Conservation (phyloP, 1,284 basidiomycete species). For the Marasmius fiardii region DNA sequence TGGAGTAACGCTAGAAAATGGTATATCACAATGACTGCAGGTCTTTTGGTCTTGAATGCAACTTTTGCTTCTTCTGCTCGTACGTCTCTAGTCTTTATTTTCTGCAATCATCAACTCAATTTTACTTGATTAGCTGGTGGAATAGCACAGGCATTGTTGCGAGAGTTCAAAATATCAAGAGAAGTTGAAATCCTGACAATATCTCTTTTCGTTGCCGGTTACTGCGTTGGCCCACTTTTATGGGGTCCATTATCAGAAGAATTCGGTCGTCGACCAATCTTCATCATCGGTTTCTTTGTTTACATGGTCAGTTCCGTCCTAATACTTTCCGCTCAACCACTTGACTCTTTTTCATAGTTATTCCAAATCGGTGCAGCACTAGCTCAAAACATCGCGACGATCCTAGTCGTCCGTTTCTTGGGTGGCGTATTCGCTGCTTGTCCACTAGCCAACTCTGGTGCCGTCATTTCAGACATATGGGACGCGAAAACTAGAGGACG, state of each 20-base stretch:
- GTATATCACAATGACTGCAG: conserved; percentile 56
- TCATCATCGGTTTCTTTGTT: conserved; percentile 62
- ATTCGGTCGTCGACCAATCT: conserved; percentile 62
- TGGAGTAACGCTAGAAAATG: conserved; percentile 41
- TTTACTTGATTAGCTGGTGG: conserved; percentile 35
- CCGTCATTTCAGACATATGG: conserved; percentile 64
- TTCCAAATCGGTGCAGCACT: conserved; percentile 66
- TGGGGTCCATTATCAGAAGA: conserved; percentile 53
- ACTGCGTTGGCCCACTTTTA: conserved; percentile 61
- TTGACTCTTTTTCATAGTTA: conserved; percentile 23
- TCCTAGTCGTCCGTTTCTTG: conserved; percentile 69
- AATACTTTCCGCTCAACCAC: too few relatives aligned
- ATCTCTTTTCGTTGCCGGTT: conserved; percentile 55
- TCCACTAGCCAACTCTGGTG: conserved; percentile 48
- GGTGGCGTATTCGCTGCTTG: conserved; percentile 57
- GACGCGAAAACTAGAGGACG: conserved; percentile 65
- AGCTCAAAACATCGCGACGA: conserved; percentile 52
- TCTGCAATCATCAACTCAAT: conserved; percentile 14
- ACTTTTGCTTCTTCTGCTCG: conserved; percentile 16
- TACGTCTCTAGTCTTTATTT: neutral
- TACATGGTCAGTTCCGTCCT: conserved; percentile 45
- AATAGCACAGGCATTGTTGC: conserved; percentile 40
- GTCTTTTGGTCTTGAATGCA: conserved; percentile 67
- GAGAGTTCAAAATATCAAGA: conserved; percentile 50
- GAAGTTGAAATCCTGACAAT: conserved; percentile 50